Evolutionary conservation across 352 stramenopile genomes (phyloP).

Genomic region (Ophiocytium majus): DNA sequence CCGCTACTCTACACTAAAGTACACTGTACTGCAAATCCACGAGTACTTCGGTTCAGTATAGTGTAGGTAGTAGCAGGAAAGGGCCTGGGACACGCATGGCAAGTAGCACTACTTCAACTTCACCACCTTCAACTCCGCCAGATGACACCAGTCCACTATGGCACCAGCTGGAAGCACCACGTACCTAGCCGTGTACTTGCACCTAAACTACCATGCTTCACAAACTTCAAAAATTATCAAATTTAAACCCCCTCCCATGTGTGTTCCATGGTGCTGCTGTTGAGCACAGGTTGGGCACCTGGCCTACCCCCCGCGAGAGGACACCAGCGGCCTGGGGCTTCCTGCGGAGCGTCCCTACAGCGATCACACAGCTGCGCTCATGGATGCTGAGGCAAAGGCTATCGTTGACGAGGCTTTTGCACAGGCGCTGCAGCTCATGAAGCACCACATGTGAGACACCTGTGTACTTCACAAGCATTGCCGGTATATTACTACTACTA

Average conservation of each 20-base stretch:
- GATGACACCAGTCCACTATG: too few relatives aligned
- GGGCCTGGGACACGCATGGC: too few relatives aligned
- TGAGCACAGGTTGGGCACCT: conserved; percentile 86
- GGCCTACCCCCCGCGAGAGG: conserved; percentile 88
- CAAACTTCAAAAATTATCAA: too few relatives aligned
- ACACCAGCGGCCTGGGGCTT: conserved; percentile 61
- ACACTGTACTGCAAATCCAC: too few relatives aligned
- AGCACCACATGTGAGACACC: conserved; percentile 81
- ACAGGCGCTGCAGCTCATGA: conserved; percentile 85
- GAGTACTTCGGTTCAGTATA: too few relatives aligned
- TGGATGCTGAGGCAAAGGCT: conserved; percentile 95
- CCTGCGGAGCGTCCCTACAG: conserved; percentile 77
- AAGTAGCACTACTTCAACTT: not conserved
- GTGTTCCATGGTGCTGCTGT: not conserved
- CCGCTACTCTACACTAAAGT: too few relatives aligned
- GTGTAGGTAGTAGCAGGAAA: too few relatives aligned
- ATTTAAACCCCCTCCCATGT: not conserved
- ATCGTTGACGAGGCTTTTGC: conserved; percentile 95
- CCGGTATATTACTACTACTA: too few relatives aligned
- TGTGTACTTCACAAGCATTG: too few relatives aligned
- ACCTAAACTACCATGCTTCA: too few relatives aligned
- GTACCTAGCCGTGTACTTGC: too few relatives aligned
- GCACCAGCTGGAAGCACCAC: too few relatives aligned
- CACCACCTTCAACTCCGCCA: not conserved
- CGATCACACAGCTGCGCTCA: conserved; percentile 92